Conservation (phyloP, 2,329 filamentous ascomycete species). For the Venturia oleaginea region DNA sequence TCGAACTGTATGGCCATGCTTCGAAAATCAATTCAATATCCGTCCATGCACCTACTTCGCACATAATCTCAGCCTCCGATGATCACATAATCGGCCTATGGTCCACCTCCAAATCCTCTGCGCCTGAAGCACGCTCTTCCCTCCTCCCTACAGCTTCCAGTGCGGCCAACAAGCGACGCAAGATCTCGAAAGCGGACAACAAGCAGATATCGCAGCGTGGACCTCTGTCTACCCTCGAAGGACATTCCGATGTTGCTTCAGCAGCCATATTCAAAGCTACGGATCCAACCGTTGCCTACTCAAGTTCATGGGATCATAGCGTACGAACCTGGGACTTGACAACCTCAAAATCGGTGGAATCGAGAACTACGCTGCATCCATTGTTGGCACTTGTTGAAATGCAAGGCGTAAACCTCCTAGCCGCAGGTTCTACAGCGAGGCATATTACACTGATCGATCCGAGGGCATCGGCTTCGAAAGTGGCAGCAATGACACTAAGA, state of each 20-base stretch:
- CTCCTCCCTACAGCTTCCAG: constrained; percentile 59
- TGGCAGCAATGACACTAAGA: constrained; percentile 80
- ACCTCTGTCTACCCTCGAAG: constrained; percentile 62
- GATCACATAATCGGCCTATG: constrained; percentile 84
- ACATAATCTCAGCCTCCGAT: constrained; percentile 75
- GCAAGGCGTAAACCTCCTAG: constrained; percentile 52
- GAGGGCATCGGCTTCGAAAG: constrained; percentile 61
- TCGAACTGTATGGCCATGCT: constrained; percentile 79
- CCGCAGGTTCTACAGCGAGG: constrained; percentile 71
- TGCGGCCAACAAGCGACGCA: constrained; percentile 65
- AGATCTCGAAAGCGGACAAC: constrained; percentile 47
- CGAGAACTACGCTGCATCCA: constrained; percentile 73
- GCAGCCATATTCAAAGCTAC: constrained; percentile 75
- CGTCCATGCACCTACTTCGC: constrained; percentile 62
- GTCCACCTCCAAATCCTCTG: constrained; percentile 68
- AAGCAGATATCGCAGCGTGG: constrained; percentile 71
- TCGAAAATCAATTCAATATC: constrained; percentile 65
- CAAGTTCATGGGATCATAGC: constrained; percentile 82
- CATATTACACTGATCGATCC: constrained; percentile 94
- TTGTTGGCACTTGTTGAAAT: constrained; percentile 72
- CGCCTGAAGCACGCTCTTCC: constrained; percentile 61
- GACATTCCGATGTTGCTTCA: constrained; percentile 66
- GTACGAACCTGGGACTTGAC: constrained; percentile 86
- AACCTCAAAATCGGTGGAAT: constrained; percentile 68
- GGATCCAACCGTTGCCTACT: constrained; percentile 85